Evolutionary conservation across 148 eudicot species (phyloP).

Genomic region (Linanthus parryae): DNA sequence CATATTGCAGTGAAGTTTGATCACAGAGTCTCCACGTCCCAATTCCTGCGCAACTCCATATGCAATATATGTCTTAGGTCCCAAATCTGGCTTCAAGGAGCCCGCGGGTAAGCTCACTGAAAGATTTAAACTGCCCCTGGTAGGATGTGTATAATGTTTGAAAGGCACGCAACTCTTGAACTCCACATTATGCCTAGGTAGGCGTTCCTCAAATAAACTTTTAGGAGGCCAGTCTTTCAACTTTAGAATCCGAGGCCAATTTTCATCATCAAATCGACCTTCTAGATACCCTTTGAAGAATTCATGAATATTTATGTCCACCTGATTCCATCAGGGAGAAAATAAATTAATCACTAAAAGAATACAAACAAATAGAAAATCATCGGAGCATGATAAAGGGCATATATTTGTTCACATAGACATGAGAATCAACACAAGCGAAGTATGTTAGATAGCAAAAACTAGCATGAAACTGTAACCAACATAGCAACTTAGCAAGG

Average conservation of each 20-base stretch:
- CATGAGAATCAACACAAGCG: too few species aligned
- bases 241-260: constrained; percentile 56
- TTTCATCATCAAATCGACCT: constrained; percentile 23
- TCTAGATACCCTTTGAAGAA: constrained; percentile 52
- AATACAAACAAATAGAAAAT: too few species aligned
- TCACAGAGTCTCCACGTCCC: constrained; percentile 74
- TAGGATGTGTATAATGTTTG: constrained; percentile 67
- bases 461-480: too few species aligned
- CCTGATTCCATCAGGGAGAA: constrained; percentile 12
- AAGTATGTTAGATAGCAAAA: too few species aligned
- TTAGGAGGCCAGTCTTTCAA: constrained; percentile 75
- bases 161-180: constrained; percentile 57
- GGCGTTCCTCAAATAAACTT: constrained; percentile 37
- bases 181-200: constrained; percentile 69
- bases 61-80: constrained; percentile 73
- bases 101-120: constrained; percentile 39
- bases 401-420: too few species aligned
- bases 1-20: constrained; percentile 68
- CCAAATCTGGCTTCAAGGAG: constrained; percentile 56
- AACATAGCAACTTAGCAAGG: too few species aligned
- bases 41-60: constrained; percentile 64
- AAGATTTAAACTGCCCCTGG: constrained; percentile 45
- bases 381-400: too few species aligned
- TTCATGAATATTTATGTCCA: constrained; percentile 37
- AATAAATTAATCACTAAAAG: background rate